phyloP scores from a whole-genome alignment of 495 filamentous ascomycete genomes.

The Daldinia bambusicola region DNA sequence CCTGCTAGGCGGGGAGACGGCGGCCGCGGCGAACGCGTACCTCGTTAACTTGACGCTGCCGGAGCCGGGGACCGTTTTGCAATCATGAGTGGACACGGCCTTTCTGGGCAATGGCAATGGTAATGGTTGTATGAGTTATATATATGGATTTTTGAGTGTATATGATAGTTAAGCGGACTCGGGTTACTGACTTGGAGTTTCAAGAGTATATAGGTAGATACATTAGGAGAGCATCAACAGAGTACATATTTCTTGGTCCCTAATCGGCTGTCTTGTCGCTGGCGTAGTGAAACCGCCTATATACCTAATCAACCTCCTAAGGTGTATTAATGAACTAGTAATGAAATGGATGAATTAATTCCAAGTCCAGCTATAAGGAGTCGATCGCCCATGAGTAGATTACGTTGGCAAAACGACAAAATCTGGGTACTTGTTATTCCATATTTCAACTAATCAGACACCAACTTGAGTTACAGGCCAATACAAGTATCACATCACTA shows the following conservation, averaged over 20 bases:
- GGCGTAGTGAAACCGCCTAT: not conserved
- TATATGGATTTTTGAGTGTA: not conserved
- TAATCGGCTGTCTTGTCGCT: not conserved
- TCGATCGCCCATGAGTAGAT: no score
- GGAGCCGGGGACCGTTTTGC: conserved; percentile 37
- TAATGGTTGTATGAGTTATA: not conserved
- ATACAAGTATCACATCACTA: no score
- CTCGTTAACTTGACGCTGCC: conserved; percentile 44
- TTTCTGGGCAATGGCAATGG: not conserved
- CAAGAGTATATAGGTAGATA: not conserved
- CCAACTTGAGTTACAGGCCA: no score
- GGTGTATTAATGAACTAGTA: not conserved
- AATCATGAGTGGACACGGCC: not conserved
- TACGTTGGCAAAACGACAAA: no score
- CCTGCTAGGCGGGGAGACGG: conserved; percentile 37
- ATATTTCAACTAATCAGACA: no score
- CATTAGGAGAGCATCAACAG: not conserved
- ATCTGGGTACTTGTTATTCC: no score
- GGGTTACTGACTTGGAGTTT: not conserved
- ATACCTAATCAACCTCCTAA: no score
- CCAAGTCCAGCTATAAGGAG: not conserved
- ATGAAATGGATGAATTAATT: no score
- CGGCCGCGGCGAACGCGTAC: conserved; percentile 37
- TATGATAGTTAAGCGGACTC: not conserved
- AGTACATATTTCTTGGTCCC: not conserved